These are phyloP conservation scores for Fraxinus ornus DNA, from an alignment of 305 asterid species.

Conservation along the genomic window DNA sequence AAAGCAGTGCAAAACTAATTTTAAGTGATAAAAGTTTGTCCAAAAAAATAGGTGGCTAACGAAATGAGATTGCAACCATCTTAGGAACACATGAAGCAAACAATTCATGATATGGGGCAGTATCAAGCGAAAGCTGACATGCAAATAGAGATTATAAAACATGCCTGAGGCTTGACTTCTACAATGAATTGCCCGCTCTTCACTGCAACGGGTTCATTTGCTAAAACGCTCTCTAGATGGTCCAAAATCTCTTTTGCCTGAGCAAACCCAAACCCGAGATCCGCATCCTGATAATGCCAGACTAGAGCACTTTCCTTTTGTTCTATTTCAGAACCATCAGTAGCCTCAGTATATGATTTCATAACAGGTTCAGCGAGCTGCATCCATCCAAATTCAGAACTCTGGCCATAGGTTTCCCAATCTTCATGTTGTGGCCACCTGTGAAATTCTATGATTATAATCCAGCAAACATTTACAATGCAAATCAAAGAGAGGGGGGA, in stretches of 20 bases:
- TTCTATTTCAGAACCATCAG: slow-evolving; percentile 92
- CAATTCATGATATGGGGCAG: not conserved
- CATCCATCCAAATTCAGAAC: slow-evolving; percentile 92
- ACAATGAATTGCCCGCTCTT: slow-evolving; percentile 90
- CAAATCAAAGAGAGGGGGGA: not conserved
- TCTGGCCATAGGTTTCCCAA: slow-evolving; percentile 75
- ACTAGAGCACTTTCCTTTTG: slow-evolving; percentile 88
- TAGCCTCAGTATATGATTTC: slow-evolving; percentile 86
- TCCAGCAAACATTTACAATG: slow-evolving; percentile 6
- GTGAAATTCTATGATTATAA: slow-evolving; percentile 27
- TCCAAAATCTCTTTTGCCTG: slow-evolving; percentile 97
- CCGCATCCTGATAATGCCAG: slow-evolving; percentile 91
- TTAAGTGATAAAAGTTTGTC: not conserved
- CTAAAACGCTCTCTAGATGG: slow-evolving; percentile 89
- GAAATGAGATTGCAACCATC: not conserved
- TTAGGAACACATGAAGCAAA: not conserved
- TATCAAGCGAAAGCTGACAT: not conserved
- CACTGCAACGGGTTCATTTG: slow-evolving; percentile 91
- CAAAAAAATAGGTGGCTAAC: not conserved
- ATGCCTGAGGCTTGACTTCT: slow-evolving; percentile 93
- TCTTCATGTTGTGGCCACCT: slow-evolving; percentile 84
- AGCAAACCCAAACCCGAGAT: slow-evolving; percentile 79
- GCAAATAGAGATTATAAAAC: slow-evolving; percentile 20
- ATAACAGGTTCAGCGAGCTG: slow-evolving; percentile 88
- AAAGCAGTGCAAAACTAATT: not conserved